Evolutionary conservation across 495 filamentous ascomycete genomes (phyloP).

Genomic region (Neurospora sp.): DNA sequence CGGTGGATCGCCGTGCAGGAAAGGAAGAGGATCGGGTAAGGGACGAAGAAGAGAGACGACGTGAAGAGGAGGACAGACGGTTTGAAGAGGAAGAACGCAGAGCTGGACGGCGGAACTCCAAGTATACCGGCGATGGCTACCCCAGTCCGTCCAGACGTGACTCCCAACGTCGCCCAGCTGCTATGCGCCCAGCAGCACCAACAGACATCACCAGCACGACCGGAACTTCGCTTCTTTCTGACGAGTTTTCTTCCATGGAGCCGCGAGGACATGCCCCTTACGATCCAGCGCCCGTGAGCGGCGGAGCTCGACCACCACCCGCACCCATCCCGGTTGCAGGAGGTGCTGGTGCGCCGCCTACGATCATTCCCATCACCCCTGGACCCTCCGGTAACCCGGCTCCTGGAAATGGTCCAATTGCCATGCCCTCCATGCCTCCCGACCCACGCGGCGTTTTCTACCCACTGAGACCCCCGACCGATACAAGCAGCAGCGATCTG

Average conservation of each 20-base stretch:
- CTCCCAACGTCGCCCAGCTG: slow-evolving; percentile 25
- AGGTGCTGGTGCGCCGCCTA: background rate
- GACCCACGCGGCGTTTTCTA: slow-evolving; percentile 49
- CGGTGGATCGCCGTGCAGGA: slow-evolving; percentile 48
- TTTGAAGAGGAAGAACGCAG: slow-evolving; percentile 37
- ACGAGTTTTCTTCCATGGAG: slow-evolving; percentile 29
- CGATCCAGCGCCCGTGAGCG: slow-evolving; percentile 16
- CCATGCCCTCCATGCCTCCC: slow-evolving; percentile 41
- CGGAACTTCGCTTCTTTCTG: slow-evolving; percentile 21
- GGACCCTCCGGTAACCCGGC: background rate
- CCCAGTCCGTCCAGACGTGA: slow-evolving; percentile 43
- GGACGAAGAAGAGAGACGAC: slow-evolving; percentile 52
- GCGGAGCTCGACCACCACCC: slow-evolving; percentile 2
- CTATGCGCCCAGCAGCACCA: slow-evolving; percentile 26
- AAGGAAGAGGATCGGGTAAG: slow-evolving; percentile 57
- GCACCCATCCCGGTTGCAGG: background rate
- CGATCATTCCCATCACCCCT: slow-evolving; percentile 30
- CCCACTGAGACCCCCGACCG: slow-evolving; percentile 44
- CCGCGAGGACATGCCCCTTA: slow-evolving; percentile 20
- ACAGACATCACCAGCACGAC: slow-evolving; percentile 19
- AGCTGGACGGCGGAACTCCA: slow-evolving; percentile 27
- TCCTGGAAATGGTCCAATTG: slow-evolving; percentile 13
- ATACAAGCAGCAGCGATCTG: slow-evolving; percentile 31
- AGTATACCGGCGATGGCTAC: slow-evolving; percentile 51
- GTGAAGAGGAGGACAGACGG: slow-evolving; percentile 38